Evolutionary conservation across 2,329 filamentous ascomycete genomes (phyloP), one percentile per base, ranked within the genome.

Genomic region (Fusarium robinianum): DNA sequence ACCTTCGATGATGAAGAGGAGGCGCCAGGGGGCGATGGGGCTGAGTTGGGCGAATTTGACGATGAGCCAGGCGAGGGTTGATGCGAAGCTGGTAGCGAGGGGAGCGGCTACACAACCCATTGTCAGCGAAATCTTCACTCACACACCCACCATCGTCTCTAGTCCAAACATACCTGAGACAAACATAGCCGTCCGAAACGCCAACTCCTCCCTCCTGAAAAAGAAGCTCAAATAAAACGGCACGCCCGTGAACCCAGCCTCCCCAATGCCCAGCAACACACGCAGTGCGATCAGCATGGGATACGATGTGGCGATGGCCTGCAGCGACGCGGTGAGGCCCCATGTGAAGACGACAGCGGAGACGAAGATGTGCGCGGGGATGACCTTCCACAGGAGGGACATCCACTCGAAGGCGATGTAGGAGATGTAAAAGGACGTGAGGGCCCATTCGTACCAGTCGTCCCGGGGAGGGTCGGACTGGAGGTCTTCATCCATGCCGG

Each of bases 141-240:
- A n/a, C n/a, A n/a, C n/a, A n/a, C n/a, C n/a, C n/a, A n/a, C n/a
- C n/a, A n/a, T n/a, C n/a, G n/a, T n/a, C n/a, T n/a, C n/a, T n/a
- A n/a, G n/a, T n/a, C n/a, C n/a, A n/a, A n/a, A 62, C 68, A 33
- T 61, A 77, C 74, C 88, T 1, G 88, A 90, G 40, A 96, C 84
- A 68, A 96, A 95, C 2, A 95, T 77, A 15, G 90, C 91, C 0
- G 88, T 94, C 24, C 91, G 77, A 49, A 94, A 85, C 1, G 91
- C 92, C 22, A 96, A 73, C 66, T 97, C 92, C 30, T 80, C 71
- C 23, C 79, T 67, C 58, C 75, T 78, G 64, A 79, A 85, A 65
- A 85, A 85, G 66, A 83, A 83, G 11, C 79, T 82, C 21, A 85
- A 67, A 54, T 84, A 85, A 46, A 81, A 80, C 0, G 82, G 82